Evolutionary conservation across 164 flowering plant genomes (phyloP), one percentile per base, ranked within the genome.

Genomic region (Chloranthus sessilifolius): DNA sequence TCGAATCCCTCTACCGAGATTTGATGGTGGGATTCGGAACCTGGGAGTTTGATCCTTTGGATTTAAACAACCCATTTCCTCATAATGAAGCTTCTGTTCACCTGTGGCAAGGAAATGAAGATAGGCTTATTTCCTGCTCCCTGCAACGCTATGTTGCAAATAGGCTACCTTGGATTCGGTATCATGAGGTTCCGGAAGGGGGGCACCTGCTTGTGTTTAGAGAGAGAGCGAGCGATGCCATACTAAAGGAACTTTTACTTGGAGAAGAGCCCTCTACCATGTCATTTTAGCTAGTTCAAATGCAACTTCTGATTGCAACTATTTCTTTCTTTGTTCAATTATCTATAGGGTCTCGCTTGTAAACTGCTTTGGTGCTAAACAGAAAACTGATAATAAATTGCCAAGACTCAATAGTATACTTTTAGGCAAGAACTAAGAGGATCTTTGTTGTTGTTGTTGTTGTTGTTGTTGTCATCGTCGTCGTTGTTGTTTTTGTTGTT

Each of bases 81-180:
- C 49, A 65, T 50, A 71, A 67, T 53, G 78, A 76, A 59, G 80
- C 78, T 19, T 69, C 80, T 1, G 84, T 82, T 39, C 86, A 84
- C 50, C 22, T 81, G 16, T 84, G 94, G 94, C 94, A 85, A 1
- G 89, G 94, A 9, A 76, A 68, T 43, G 86, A 78, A 17, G 94
- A 85, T 41, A 1, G 24, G 16, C 31, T 82, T 11, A 83, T 82
- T 38, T 83, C 81, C 7, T 62, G 60, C 38, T 27, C 45, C 7
- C 53, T 76, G 53, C 84, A 76, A 46, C 81, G 76, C 34, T 71
- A 65, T 60, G 67, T 80, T 25, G 76, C 77, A 0, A 60, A 67
- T 31, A 59, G 50, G 44, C 81, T 76, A 24, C 81, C 88, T 1
- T 85, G 88, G 88, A 71, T 85, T 56, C 59, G 66, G 8, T 84